These are phyloP conservation scores for Babesia divergens DNA, from an alignment of 169 alveolate species.

Conservation along the genomic window DNA sequence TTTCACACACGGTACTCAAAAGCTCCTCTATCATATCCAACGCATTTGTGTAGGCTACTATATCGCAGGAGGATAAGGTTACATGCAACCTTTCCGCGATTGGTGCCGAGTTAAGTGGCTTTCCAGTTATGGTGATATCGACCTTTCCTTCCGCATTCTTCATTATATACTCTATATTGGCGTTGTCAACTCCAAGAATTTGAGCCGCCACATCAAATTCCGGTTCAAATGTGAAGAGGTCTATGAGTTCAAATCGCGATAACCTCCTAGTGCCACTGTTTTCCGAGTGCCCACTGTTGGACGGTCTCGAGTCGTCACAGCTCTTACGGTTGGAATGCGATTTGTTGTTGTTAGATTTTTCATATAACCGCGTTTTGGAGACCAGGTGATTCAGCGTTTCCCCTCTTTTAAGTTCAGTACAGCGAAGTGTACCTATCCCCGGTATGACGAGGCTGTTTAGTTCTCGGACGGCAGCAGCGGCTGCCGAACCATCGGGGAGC, in stretches of 20 bases:
- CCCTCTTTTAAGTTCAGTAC: constrained; percentile 39
- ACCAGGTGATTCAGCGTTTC: constrained; percentile 19
- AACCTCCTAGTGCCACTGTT: constrained; percentile 1
- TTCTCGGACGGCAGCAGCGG: constrained; percentile 10
- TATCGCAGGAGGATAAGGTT: constrained; percentile 67
- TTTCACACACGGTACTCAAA: constrained; percentile 72
- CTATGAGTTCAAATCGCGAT: constrained; percentile 78
- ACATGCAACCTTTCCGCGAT: constrained; percentile 77
- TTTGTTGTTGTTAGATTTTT: background rate
- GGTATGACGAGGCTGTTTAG: constrained; percentile 35
- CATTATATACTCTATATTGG: constrained; percentile 74
- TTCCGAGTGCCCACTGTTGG: background rate
- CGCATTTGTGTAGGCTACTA: constrained; percentile 66
- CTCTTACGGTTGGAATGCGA: background rate
- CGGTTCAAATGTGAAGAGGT: constrained; percentile 78
- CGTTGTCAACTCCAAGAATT: constrained; percentile 74
- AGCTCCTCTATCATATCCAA: constrained; percentile 71
- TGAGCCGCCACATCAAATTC: constrained; percentile 75
- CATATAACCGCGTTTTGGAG: constrained; percentile 1
- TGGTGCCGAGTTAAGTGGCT: constrained; percentile 78
- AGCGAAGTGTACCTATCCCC: constrained; percentile 56
- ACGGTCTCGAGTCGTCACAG: background rate
- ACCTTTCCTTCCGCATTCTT: constrained; percentile 72
- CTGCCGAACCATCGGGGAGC: constrained; percentile 1
- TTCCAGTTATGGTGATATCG: constrained; percentile 75